These are phyloP conservation scores for Bimuria novae-zelandiae DNA, from an alignment of 2,329 filamentous ascomycete species.

Conservation along the genomic window DNA sequence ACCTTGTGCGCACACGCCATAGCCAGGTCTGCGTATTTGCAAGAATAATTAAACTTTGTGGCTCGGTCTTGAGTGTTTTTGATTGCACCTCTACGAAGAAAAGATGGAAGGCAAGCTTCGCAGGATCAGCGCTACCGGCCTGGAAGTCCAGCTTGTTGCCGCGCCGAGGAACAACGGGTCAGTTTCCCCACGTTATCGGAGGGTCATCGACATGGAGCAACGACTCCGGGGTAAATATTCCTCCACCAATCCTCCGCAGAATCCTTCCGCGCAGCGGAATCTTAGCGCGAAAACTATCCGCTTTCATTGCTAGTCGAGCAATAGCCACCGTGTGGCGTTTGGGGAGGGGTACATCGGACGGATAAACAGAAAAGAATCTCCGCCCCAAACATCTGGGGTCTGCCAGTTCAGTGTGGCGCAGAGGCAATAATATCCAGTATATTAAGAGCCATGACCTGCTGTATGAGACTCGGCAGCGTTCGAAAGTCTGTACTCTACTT, in stretches of 20 bases:
- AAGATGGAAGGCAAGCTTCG: background rate
- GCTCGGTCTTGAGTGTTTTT: too few species aligned
- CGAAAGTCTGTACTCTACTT: background rate
- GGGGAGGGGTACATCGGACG: slow-evolving; percentile 12
- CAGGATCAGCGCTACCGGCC: background rate
- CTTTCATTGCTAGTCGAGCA: slow-evolving; percentile 19
- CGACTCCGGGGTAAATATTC: slow-evolving; percentile 12
- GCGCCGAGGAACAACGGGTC: slow-evolving; percentile 4
- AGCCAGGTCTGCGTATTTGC: too few species aligned
- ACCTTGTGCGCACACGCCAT: too few species aligned
- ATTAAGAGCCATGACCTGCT: slow-evolving; percentile 19
- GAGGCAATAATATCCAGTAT: slow-evolving; percentile 20
- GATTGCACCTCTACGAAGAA: too few species aligned
- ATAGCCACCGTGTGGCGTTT: slow-evolving; percentile 25
- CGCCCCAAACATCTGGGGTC: slow-evolving; percentile 13
- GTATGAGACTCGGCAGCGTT: slow-evolving; percentile 5
- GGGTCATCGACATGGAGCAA: background rate
- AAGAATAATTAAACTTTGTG: too few species aligned
- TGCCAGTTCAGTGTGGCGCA: too few species aligned
- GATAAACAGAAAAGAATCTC: slow-evolving; percentile 22
- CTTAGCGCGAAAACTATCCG: slow-evolving; percentile 19
- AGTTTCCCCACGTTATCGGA: slow-evolving; percentile 7
- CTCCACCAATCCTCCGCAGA: slow-evolving; percentile 31
- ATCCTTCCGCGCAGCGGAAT: slow-evolving; percentile 2
- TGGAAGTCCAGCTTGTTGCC: background rate